Conservation (phyloP, 23 red algal species). For the Gracilaria domingensis region DNA sequence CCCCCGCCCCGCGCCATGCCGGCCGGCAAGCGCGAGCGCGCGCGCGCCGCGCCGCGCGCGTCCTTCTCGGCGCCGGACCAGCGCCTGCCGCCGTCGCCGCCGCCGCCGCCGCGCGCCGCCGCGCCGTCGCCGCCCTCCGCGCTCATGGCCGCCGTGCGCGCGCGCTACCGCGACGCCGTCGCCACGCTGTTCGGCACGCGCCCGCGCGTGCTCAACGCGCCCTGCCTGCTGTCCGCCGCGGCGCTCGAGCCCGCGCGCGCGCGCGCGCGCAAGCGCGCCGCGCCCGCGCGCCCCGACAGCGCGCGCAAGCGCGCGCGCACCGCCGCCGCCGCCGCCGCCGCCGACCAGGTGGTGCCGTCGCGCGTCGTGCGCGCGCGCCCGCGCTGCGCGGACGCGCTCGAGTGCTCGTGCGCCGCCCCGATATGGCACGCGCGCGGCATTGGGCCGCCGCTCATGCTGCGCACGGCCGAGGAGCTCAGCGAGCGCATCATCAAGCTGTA, state of each 20-base stretch:
- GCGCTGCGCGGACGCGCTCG: not conserved
- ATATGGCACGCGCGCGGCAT: conserved; percentile 55
- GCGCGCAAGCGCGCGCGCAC: not conserved
- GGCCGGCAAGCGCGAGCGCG: not conserved
- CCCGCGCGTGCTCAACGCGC: conserved; percentile 66
- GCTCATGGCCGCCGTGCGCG: conserved; percentile 57
- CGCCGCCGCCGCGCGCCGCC: conserved; percentile 21
- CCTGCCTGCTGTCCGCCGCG: conserved; percentile 34
- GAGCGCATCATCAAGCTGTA: conserved; percentile 44
- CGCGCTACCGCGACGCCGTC: conserved; percentile 69
- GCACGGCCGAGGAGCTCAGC: conserved; percentile 66
- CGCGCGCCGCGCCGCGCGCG: not conserved
- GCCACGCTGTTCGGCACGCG: conserved; percentile 63
- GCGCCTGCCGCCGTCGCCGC: conserved; percentile 68
- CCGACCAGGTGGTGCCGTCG: not conserved
- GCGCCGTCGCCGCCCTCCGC: conserved; percentile 3
- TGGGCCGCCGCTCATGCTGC: conserved; percentile 58
- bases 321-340: too few species aligned
- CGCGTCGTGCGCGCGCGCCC: not conserved
- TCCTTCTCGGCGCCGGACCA: conserved; percentile 47
- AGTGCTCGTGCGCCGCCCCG: conserved; percentile 27
- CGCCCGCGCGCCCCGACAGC: too few species aligned
- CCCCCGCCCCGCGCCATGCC: not conserved
- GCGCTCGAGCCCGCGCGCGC: not conserved
- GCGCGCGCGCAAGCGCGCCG: not conserved